Evolutionary conservation across 1,284 basidiomycete species (phyloP).

Genomic region (Fomitopsis schrenkii): DNA sequence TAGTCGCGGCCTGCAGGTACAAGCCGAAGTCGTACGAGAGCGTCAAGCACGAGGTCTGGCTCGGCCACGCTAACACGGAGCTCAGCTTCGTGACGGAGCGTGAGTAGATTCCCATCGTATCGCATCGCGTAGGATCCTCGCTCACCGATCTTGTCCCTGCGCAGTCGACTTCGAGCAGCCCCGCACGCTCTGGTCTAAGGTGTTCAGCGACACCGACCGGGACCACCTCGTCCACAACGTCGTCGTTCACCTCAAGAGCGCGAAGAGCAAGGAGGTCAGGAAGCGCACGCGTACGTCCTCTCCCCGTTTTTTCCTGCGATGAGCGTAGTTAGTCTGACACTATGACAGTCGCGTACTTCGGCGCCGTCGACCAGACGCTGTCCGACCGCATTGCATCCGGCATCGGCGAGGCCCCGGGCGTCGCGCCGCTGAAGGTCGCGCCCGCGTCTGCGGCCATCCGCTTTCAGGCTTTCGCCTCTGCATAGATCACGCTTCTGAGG

Average conservation of each 20-base stretch:
- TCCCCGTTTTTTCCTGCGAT: background rate
- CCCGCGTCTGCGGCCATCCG: constrained; percentile 53
- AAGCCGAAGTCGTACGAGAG: constrained; percentile 36
- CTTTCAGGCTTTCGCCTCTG: constrained; percentile 35
- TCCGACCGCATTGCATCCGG: constrained; percentile 73
- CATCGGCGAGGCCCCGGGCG: constrained; percentile 50
- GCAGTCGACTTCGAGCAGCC: constrained; percentile 91
- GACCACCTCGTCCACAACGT: constrained; percentile 77
- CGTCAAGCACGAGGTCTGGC: constrained; percentile 69
- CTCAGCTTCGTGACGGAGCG: constrained; percentile 77
- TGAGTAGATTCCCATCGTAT: constrained; percentile 34
- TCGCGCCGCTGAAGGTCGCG: constrained; percentile 61
- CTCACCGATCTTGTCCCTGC: constrained; percentile 2
- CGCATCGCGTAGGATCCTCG: constrained; percentile 4
- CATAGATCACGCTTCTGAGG: constrained; percentile 1
- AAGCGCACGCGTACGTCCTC: constrained; percentile 58
- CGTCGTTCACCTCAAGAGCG: constrained; percentile 65
- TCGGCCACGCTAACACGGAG: constrained; percentile 71
- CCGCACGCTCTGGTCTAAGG: constrained; percentile 73
- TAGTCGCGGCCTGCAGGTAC: constrained; percentile 16
- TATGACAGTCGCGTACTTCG: constrained; percentile 70
- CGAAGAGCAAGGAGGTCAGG: constrained; percentile 65
- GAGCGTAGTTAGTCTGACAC: background rate
- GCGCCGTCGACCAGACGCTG: constrained; percentile 69
- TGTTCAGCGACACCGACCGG: constrained; percentile 68